A percentile compares a stretch with the other conserved stretches of the same genome.
phyloP scores from a whole-genome alignment of 352 stramenopile species.

The Pythium dissotocum region DNA sequence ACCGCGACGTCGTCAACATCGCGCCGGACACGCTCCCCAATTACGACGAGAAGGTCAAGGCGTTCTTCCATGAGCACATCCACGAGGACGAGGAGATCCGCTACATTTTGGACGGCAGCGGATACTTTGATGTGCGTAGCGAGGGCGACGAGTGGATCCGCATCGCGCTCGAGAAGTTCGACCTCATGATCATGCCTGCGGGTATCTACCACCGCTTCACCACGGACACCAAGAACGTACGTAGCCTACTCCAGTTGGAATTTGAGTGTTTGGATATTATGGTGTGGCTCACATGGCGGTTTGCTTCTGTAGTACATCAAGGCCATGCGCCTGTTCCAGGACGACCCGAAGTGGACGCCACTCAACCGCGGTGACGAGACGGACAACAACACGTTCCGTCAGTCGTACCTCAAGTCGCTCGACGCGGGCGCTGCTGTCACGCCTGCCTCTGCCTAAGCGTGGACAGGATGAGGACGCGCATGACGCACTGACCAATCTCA shows the following conservation, averaged over 20 bases:
- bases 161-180: constrained; percentile 28
- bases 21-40: constrained; percentile 26
- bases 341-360: constrained; percentile 30
- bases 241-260: not conserved
- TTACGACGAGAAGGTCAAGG: constrained; percentile 32
- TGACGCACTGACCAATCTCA: not conserved
- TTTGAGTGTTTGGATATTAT: not conserved
- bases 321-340: constrained; percentile 32
- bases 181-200: constrained; percentile 28
- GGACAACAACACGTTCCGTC: constrained; percentile 24
- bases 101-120: constrained; percentile 30
- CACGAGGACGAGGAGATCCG: constrained; percentile 33
- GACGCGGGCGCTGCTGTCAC: constrained; percentile 10
- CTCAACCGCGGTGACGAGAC: constrained; percentile 32
- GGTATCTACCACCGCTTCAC: constrained; percentile 33
- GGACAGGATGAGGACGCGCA: not conserved
- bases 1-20: constrained; percentile 32
- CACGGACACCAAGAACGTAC: constrained; percentile 32
- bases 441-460: constrained; percentile 22
- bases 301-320: constrained; percentile 26
- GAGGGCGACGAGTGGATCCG: constrained; percentile 29
- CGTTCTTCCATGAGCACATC: constrained; percentile 32
- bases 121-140: constrained; percentile 31
- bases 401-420: constrained; percentile 29
- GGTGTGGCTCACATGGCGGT: not conserved